Percentiles rank a stretch among this genome's conserved stretches.
Evolutionary conservation across 2,329 filamentous ascomycete genomes (phyloP).

Genomic region (Lachnellula cervina): DNA sequence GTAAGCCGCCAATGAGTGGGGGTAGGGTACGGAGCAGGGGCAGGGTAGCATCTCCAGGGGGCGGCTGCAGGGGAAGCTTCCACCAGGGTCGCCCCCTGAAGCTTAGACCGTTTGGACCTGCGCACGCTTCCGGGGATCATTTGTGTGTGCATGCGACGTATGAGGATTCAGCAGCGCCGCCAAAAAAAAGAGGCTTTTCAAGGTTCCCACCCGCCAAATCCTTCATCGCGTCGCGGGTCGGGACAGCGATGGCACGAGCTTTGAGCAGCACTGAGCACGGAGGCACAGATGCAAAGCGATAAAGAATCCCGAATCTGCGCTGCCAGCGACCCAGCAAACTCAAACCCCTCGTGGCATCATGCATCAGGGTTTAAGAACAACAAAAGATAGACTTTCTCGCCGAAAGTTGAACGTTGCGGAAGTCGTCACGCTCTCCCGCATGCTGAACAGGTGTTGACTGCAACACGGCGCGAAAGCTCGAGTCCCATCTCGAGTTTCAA

Average conservation of each 20-base stretch:
- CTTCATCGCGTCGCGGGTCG: conserved; percentile 1
- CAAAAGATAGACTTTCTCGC: not conserved
- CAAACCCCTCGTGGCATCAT: not conserved
- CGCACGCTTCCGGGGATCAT: conserved; percentile 5
- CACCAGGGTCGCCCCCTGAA: not conserved
- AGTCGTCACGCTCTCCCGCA: not conserved
- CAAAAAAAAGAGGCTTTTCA: not conserved
- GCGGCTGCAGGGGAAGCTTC: not conserved
- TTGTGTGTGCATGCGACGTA: not conserved
- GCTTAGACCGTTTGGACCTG: conserved; percentile 1
- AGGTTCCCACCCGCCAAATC: not conserved
- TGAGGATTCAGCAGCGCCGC: not conserved
- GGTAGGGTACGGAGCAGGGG: not conserved
- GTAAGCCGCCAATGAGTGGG: not conserved
- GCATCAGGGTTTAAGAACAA: not conserved
- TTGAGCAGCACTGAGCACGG: not conserved
- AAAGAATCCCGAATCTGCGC: conserved; percentile 4
- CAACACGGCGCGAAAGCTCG: conserved; percentile 1
- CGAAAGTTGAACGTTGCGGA: not conserved
- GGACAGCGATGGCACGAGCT: conserved; percentile 1
- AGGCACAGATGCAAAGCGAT: conserved; percentile 5
- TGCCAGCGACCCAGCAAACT: not conserved
- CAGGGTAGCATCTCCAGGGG: not conserved
- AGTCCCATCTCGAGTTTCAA: conserved; percentile 10
- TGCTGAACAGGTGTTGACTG: not conserved